Conservation (phyloP, 1,139 yeast species). For the Yamadazyma oceani region DNA sequence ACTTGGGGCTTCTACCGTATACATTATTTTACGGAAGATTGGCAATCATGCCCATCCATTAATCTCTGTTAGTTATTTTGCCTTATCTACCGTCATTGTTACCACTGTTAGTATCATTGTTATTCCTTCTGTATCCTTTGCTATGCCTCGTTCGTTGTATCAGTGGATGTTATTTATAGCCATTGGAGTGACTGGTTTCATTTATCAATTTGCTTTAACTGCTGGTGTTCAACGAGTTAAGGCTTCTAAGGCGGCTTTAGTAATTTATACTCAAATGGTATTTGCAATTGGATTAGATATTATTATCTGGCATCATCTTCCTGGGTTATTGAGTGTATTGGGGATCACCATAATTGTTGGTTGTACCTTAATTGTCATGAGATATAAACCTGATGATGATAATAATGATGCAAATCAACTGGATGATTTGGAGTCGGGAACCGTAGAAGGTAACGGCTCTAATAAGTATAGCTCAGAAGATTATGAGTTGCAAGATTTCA, state of each 20-base stretch:
- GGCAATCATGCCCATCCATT: constrained; percentile 81
- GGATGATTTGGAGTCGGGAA: constrained; percentile 7
- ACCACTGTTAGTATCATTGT: constrained; percentile 54
- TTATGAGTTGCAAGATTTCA: constrained; percentile 27
- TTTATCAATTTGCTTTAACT: constrained; percentile 76
- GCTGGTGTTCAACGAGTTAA: constrained; percentile 82
- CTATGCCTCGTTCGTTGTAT: constrained; percentile 52
- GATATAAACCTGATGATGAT: constrained; percentile 37
- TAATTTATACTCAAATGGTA: constrained; percentile 72
- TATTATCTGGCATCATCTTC: constrained; percentile 69
- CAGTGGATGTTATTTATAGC: constrained; percentile 66
- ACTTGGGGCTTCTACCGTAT: constrained; percentile 68
- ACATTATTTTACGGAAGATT: constrained; percentile 69
- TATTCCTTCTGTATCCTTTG: constrained; percentile 61
- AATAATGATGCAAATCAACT: constrained; percentile 7
- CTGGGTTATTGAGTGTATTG: constrained; percentile 63
- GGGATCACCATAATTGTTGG: constrained; percentile 71
- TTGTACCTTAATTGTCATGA: constrained; percentile 61
- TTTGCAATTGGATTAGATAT: constrained; percentile 82
- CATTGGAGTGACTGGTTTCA: constrained; percentile 77
- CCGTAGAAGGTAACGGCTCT: constrained; percentile 12
- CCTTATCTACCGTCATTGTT: constrained; percentile 57
- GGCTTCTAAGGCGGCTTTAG: constrained; percentile 76
- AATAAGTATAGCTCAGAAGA: constrained; percentile 17
- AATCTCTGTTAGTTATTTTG: constrained; percentile 74